Evolutionary conservation across 495 filamentous ascomycete species (phyloP).

Genomic region (Penicillium paradoxum): DNA sequence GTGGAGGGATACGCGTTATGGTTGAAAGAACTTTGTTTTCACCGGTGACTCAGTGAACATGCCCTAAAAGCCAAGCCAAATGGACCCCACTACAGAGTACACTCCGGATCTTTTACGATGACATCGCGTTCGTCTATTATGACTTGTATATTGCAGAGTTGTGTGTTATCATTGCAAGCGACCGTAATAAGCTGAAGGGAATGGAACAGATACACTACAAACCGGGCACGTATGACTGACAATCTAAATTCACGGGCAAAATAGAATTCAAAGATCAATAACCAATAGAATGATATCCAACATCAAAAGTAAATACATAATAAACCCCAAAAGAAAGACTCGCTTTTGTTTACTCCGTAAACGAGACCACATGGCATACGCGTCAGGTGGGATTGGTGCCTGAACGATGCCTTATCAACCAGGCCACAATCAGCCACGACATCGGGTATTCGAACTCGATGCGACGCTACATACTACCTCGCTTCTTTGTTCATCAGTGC

Average conservation of each 20-base stretch:
- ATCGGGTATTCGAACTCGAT: not conserved
- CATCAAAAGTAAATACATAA: no score
- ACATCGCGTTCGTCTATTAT: not conserved
- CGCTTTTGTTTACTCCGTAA: no score
- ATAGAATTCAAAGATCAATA: no score
- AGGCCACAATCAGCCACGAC: slow-evolving; percentile 1
- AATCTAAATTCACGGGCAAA: no score
- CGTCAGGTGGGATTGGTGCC: not conserved
- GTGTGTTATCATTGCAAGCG: not conserved
- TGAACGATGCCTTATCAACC: not conserved
- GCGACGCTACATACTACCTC: not conserved
- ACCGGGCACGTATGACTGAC: no score
- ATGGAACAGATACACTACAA: not conserved
- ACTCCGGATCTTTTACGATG: not conserved
- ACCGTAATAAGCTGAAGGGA: not conserved
- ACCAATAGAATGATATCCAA: no score
- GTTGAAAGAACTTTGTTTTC: not conserved
- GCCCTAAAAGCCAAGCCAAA: not conserved
- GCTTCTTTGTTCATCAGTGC: not conserved
- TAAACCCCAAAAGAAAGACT: no score
- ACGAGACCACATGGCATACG: not conserved
- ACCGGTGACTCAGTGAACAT: slow-evolving; percentile 3
- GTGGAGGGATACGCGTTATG: not conserved
- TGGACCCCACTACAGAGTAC: not conserved
- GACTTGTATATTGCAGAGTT: not conserved